Base-by-base conservation (phyloP, 2,329 filamentous ascomycete species). In the Cytospora paraplurivora region DNA sequence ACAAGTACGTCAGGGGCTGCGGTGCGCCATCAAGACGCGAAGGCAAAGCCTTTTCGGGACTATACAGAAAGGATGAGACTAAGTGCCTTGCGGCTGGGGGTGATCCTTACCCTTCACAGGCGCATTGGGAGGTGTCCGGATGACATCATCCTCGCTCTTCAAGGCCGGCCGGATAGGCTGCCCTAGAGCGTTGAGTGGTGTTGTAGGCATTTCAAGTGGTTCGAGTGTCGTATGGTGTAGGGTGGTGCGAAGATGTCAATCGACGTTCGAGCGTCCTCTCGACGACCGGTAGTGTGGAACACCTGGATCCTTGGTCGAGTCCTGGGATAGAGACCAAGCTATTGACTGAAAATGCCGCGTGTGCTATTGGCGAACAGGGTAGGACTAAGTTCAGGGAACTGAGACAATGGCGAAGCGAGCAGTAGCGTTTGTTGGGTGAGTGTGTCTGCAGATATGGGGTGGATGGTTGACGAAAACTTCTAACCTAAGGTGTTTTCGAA, bases 131-230 rank as follows among this genome's bases (percentile, higher is more conserved):
- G 56, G 52, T 15, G 53, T 51, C 33, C 59, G 56, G 21, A 50
- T 27, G 58, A 56, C 59, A 56, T 68, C 63, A 21, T 62, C 64
- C 37, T 67, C 62, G 62, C 32, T 44, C 68, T 62, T 65, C 35
- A 70, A 52, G 35, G 63, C 63, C 32, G 67, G 63, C 47, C 67
- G 66, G 41, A 66, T 56, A 38, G 63, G 62, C 19, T 62, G 62
- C 12, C 65, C 64, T 41, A 64, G 57, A 17, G 62, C 57, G 50
- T 66, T 66, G 57, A 66, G 49, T 52, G 64, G 62, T 5, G 62
- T 51, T 8, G 57, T 47, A 47, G 64, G 56, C 62, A 64, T 66
- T 19, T 4, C 32, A n/a, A 38, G 7, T 32, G 33, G 21, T 15
- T 27, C 33, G 59, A 12, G n/a, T 2, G 3, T 47, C 44, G 44